Evolutionary conservation across 1,139 yeast species (phyloP).

Genomic region (Pichia sp.): DNA sequence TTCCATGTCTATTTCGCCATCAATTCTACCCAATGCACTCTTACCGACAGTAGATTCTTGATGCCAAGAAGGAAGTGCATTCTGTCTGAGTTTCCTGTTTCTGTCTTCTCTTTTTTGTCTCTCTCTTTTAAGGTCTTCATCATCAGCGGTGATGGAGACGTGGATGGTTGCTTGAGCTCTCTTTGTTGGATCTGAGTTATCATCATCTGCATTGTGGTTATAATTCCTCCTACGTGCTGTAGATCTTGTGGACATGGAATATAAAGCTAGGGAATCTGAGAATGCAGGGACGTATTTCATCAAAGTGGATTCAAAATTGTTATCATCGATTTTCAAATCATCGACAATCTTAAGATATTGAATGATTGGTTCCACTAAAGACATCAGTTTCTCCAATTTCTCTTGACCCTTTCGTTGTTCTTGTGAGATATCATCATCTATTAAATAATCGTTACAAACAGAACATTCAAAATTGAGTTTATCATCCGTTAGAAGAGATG

Average conservation of each 20-base stretch:
- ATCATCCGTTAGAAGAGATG: conserved; percentile 72
- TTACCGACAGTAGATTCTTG: conserved; percentile 82
- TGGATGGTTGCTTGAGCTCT: conserved; percentile 67
- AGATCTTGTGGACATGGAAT: conserved; percentile 40
- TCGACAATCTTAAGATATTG: conserved; percentile 79
- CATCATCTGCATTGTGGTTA: conserved; percentile 14
- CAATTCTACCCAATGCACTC: conserved; percentile 44
- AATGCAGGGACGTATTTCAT: conserved; percentile 81
- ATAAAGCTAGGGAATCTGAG: conserved; percentile 57
- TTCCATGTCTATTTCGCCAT: conserved; percentile 15
- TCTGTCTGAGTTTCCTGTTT: conserved; percentile 74
- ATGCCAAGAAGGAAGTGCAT: conserved; percentile 97
- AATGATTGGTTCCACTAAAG: conserved; percentile 83
- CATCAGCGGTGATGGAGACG: conserved; percentile 87
- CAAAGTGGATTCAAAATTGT: conserved; percentile 75
- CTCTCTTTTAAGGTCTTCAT: conserved; percentile 61
- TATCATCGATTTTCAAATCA: conserved; percentile 78
- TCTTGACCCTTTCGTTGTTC: conserved; percentile 80
- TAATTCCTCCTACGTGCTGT: conserved; percentile 25
- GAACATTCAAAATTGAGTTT: conserved; percentile 79
- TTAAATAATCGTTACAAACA: conserved; percentile 65
- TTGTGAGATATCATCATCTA: conserved; percentile 84
- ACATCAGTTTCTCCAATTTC: conserved; percentile 76
- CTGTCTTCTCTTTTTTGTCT: conserved; percentile 59
- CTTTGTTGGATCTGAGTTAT: conserved; percentile 28